Conservation (phyloP, 805 yeast species). For the Geotrichum ghanense region DNA sequence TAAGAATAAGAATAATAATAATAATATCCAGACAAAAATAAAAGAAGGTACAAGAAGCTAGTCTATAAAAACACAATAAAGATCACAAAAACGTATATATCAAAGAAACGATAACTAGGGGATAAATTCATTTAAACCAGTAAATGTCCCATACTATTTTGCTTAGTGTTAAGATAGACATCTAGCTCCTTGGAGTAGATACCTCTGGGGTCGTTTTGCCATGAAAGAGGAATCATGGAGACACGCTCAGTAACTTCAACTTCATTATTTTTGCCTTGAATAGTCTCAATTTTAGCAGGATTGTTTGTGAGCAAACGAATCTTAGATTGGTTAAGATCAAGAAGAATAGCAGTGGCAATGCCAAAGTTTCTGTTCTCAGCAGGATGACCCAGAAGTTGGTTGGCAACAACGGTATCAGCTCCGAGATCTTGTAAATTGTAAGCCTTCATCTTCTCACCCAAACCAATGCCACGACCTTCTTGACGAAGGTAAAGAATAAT, state of each 20-base stretch:
- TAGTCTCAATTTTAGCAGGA: constrained; percentile 92
- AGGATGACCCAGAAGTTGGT: constrained; percentile 84
- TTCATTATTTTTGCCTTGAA: constrained; percentile 70
- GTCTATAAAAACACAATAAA: too few species aligned
- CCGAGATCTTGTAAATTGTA: constrained; percentile 95
- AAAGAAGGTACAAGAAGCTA: too few species aligned
- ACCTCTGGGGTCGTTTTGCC: constrained; percentile 60
- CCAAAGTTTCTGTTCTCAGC: constrained; percentile 95
- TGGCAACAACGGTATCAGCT: constrained; percentile 97
- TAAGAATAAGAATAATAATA: too few species aligned
- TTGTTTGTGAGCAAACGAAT: constrained; percentile 82
- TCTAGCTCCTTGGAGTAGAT: constrained; percentile 79
- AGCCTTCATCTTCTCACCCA: constrained; percentile 96
- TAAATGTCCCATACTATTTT: constrained; percentile 95
- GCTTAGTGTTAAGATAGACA: constrained; percentile 85
- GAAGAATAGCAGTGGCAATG: constrained; percentile 82
- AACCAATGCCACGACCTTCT: constrained; percentile 97
- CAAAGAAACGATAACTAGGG: background rate
- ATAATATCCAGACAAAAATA: too few species aligned
- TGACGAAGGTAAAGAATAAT: constrained; percentile 92
- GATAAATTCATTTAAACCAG: constrained; percentile 31
- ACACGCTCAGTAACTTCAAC: constrained; percentile 78
- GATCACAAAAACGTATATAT: too few species aligned
- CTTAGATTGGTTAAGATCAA: constrained; percentile 65
- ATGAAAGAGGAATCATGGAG: constrained; percentile 94